Evolutionary conservation across 306 rosid species (phyloP), one percentile per base, ranked within the genome.

Genomic region (Gastrolobium bilobum): DNA sequence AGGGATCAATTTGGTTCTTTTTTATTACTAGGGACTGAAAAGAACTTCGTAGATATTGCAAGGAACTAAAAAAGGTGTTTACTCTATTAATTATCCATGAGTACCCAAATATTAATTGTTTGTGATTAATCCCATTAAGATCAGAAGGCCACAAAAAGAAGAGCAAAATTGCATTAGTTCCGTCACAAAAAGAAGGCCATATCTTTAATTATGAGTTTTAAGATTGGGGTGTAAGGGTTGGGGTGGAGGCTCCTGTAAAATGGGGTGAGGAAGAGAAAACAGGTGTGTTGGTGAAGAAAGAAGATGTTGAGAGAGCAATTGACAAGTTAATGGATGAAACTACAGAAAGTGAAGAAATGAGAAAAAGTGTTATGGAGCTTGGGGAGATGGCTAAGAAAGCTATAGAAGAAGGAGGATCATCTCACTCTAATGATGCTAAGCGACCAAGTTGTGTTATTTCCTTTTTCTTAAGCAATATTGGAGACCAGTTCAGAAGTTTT

Each of bases 51-150:
- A n/a, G n/a, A n/a, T n/a, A n/a, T n/a, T n/a, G n/a, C n/a, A n/a
- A n/a, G n/a, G n/a, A n/a, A n/a, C n/a, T n/a, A n/a, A n/a, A n/a
- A n/a, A n/a, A n/a, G n/a, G n/a, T n/a, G n/a, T n/a, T n/a, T n/a
- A n/a, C n/a, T n/a, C n/a, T n/a, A n/a, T n/a, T n/a, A n/a, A 5
- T n/a, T 71, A 54, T 47, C 6, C 38, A 10, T 35, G 5, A 48
- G 56, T 84, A 90, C 97, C 97, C 89, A 90, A 78, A 79, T 67
- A 68, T 84, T 86, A 78, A 46, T 83, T 54, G 69, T 78, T 44
- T 85, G 89, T 15, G 87, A 68, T 77, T 14, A 37, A 71, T 63
- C 31, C 37, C 73, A 74, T 26, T 2, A 72, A 54, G 13, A 33
- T 43, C 15, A 50, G 14, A 50, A 13, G 14, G 63, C 37, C 78